A percentile compares a stretch with the other conserved stretches of the same genome.
These are phyloP conservation scores for Beauveria sp. DNA, from an alignment of 2,329 filamentous ascomycete genomes.

Conservation along the genomic window DNA sequence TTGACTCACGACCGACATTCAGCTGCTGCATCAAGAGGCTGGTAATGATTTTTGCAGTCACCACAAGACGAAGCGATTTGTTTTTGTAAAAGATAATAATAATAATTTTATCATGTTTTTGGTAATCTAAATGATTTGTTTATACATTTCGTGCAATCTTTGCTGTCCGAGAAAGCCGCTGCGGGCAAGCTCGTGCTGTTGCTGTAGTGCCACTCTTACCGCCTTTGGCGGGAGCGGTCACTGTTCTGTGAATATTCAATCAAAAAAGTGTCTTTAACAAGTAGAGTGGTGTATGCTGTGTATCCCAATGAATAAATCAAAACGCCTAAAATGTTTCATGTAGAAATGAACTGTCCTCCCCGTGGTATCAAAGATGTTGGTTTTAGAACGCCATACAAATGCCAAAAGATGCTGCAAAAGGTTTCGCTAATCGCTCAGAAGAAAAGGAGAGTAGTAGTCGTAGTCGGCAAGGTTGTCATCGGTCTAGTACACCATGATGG, in stretches of 20 bases:
- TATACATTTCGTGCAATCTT: not conserved
- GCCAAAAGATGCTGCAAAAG: slow-evolving; percentile 9
- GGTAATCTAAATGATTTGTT: not conserved
- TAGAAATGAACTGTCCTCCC: too few relatives aligned
- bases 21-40: not conserved
- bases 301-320: not conserved
- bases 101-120: not conserved
- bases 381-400: slow-evolving; percentile 5
- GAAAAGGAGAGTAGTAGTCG: not conserved
- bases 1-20: not conserved
- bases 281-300: slow-evolving; percentile 4
- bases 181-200: not conserved
- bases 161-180: not conserved
- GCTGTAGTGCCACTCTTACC: not conserved
- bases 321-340: not conserved
- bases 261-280: not conserved
- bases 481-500: slow-evolving; percentile 49
- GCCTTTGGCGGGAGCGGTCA: not conserved
- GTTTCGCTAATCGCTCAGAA: not conserved
- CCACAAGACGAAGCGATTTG: not conserved
- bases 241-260: too few relatives aligned
- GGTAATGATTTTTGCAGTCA: not conserved
- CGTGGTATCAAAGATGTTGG: not conserved
- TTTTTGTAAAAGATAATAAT: not conserved
- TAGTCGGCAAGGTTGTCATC: not conserved